These are phyloP conservation scores for Didymosphaeria variabile DNA, from an alignment of 2,329 filamentous ascomycete species.

Conservation along the genomic window DNA sequence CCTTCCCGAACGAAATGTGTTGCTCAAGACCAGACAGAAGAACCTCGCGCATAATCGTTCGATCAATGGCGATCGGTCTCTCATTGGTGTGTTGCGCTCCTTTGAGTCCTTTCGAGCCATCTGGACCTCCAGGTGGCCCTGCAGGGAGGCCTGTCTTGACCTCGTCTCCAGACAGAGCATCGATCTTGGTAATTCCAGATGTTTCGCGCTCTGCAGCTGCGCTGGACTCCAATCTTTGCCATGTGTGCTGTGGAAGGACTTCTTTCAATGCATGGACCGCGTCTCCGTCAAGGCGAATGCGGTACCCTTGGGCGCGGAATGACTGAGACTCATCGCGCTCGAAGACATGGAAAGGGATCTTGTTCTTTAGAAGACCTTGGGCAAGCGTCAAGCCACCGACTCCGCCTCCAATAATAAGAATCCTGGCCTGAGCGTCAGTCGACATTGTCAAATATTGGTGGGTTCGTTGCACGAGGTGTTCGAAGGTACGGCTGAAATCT, in stretches of 20 bases:
- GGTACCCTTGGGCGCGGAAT: constrained; percentile 24
- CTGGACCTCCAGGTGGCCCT: constrained; percentile 9
- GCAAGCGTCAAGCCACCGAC: constrained; percentile 28
- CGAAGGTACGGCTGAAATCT: too few species aligned
- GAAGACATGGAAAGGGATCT: constrained; percentile 28
- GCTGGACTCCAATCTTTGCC: constrained; percentile 20
- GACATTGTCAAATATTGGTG: background rate
- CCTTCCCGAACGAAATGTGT: constrained; percentile 15
- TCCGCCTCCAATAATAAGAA: constrained; percentile 31
- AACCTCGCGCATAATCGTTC: constrained; percentile 16
- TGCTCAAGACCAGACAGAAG: constrained; percentile 18
- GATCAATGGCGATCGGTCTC: constrained; percentile 17
- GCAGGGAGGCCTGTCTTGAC: background rate
- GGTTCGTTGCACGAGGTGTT: too few species aligned
- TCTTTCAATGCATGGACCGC: constrained; percentile 14
- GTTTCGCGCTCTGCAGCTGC: constrained; percentile 1
- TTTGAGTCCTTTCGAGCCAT: constrained; percentile 8
- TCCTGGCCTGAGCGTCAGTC: background rate
- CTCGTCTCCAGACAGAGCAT: background rate
- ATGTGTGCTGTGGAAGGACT: constrained; percentile 16
- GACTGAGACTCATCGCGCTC: constrained; percentile 23
- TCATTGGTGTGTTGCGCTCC: background rate
- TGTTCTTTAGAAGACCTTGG: constrained; percentile 22
- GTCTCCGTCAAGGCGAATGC: constrained; percentile 18
- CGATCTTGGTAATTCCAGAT: background rate